A percentile compares a stretch with the other conserved stretches of the same genome.
phyloP scores from a whole-genome alignment of 345 rosid genomes.

The Noccaea caerulescens region DNA sequence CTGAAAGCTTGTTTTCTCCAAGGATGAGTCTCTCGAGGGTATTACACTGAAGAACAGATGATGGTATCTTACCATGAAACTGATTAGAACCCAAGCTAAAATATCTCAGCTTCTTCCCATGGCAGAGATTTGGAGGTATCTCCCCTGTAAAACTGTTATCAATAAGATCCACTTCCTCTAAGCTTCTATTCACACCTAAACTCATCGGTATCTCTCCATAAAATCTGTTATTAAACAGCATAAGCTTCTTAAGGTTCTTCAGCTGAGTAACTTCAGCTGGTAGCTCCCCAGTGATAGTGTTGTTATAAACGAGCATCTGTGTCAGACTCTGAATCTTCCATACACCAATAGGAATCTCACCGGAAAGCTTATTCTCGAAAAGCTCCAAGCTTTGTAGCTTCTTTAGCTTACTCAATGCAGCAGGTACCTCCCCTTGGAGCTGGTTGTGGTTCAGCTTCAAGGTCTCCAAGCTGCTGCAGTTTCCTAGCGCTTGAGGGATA shows the following conservation, averaged over 20 bases:
- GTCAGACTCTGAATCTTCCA: constrained; percentile 71
- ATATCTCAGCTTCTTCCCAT: constrained; percentile 49
- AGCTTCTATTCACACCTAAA: constrained; percentile 71
- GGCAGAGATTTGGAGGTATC: constrained; percentile 75
- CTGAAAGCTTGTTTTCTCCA: constrained; percentile 53
- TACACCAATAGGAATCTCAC: constrained; percentile 66
- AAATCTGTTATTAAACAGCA: constrained; percentile 58
- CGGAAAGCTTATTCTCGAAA: constrained; percentile 61
- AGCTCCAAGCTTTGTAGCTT: constrained; percentile 56
- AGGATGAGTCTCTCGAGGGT: constrained; percentile 68
- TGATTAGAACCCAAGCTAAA: constrained; percentile 64
- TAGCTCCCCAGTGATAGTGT: constrained; percentile 69
- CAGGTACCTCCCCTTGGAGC: constrained; percentile 72
- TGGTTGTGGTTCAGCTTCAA: constrained; percentile 54
- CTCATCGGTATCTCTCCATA: constrained; percentile 62
- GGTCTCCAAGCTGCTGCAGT: constrained; percentile 59
- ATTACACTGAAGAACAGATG: constrained; percentile 56
- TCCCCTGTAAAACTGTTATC: constrained; percentile 66
- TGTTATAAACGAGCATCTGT: constrained; percentile 53
- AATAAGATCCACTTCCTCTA: constrained; percentile 63
- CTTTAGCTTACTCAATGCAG: constrained; percentile 55
- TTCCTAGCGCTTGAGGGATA: constrained; percentile 70
- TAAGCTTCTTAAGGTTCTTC: constrained; percentile 55
- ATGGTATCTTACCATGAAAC: constrained; percentile 67
- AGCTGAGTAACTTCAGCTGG: constrained; percentile 67